Conservation (phyloP, 2,329 filamentous ascomycete genomes). For the Colletotrichum tofieldiae region DNA sequence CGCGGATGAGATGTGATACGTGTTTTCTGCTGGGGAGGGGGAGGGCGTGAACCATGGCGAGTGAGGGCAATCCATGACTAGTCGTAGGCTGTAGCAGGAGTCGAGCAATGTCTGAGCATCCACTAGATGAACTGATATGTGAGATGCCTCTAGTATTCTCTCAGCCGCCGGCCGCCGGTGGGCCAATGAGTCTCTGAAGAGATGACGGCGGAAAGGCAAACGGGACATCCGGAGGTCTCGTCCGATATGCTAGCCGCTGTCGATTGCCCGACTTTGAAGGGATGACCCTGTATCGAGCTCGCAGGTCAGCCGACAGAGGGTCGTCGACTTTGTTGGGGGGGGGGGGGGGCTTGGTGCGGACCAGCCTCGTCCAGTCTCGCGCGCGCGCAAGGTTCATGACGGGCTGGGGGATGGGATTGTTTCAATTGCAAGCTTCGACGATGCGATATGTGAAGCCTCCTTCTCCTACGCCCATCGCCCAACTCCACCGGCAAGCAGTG, state of each 20-base stretch:
- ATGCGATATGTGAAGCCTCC: conserved; percentile 36
- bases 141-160: conserved; percentile 24
- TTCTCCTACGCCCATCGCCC: conserved; percentile 16
- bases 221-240: conserved; percentile 30
- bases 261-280: conserved; percentile 39
- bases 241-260: conserved; percentile 33
- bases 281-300: conserved; percentile 32
- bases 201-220: conserved; percentile 18
- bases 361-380: conserved; percentile 39
- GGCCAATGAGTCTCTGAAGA: neutral
- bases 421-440: conserved; percentile 38
- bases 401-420: conserved; percentile 34
- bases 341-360: conserved; percentile 7
- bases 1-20: conserved; percentile 32
- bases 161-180: neutral
- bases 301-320: conserved; percentile 10
- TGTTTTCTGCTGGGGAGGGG: conserved; percentile 15
- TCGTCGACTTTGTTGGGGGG: neutral
- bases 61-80: conserved; percentile 32
- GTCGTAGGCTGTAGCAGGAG: neutral
- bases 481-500: conserved; percentile 32
- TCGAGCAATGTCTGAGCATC: conserved; percentile 29
- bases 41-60: too few species aligned
- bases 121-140: conserved; percentile 32
- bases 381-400: neutral